phyloP scores from a whole-genome alignment of 768 basidiomycete species.

The Kwoniella mangroviensis region DNA sequence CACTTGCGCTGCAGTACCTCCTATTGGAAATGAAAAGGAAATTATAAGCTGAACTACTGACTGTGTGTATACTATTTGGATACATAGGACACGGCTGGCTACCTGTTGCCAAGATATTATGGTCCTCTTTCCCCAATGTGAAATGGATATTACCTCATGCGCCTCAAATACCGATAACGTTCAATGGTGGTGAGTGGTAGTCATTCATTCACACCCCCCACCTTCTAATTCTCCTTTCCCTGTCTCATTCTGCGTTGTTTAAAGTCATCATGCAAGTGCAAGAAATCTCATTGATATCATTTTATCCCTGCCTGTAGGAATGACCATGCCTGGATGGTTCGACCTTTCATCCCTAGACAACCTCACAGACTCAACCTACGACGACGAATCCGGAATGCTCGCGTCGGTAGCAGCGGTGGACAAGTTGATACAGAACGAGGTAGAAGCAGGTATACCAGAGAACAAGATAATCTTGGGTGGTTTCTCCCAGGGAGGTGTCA shows the following conservation, averaged over 20 bases:
- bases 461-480: slow-evolving; percentile 81
- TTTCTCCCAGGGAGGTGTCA: slow-evolving; percentile 82
- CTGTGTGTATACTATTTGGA: background rate
- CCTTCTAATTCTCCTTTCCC: background rate
- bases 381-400: slow-evolving; percentile 80
- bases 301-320: slow-evolving; percentile 17
- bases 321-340: slow-evolving; percentile 65
- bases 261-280: too few species aligned
- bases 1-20: slow-evolving; percentile 55
- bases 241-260: background rate
- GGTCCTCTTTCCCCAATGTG: slow-evolving; percentile 68
- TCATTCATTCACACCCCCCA: background rate
- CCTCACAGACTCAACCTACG: slow-evolving; percentile 58
- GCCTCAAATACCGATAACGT: slow-evolving; percentile 70
- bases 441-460: slow-evolving; percentile 71
- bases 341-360: slow-evolving; percentile 69
- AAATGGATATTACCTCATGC: slow-evolving; percentile 91
- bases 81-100: slow-evolving; percentile 72
- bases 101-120: slow-evolving; percentile 73
- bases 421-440: slow-evolving; percentile 73
- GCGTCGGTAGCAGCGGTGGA: slow-evolving; percentile 68
- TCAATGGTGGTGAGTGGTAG: slow-evolving; percentile 70
- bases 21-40: background rate
- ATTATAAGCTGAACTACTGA: too few species aligned
- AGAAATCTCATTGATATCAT: too few species aligned